These are phyloP conservation scores for Podosphaera aphanis DNA, from an alignment of 2,329 filamentous ascomycete species.

Conservation along the genomic window DNA sequence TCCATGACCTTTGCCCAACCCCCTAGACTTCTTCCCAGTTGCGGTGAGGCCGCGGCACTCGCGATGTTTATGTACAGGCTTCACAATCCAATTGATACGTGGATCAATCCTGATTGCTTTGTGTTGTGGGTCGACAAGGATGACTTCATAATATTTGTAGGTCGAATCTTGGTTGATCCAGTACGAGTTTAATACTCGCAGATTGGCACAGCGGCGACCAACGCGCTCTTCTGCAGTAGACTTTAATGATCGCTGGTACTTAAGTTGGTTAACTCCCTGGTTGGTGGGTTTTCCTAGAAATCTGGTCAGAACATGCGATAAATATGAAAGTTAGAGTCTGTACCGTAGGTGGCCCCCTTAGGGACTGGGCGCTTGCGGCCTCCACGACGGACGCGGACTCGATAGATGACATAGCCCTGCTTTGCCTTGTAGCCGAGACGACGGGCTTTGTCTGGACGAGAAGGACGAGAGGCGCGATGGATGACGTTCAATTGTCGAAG, in stretches of 20 bases:
- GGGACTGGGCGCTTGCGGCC: constrained; percentile 89
- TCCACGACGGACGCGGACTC: constrained; percentile 91
- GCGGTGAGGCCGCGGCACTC: constrained; percentile 91
- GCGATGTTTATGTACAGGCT: constrained; percentile 99
- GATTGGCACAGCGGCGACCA: constrained; percentile 93
- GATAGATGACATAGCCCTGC: constrained; percentile 99
- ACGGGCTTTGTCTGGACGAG: constrained; percentile 98
- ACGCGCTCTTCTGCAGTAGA: constrained; percentile 99
- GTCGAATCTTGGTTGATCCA: constrained; percentile 99
- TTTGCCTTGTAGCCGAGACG: constrained; percentile 99
- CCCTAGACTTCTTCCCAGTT: constrained; percentile 98
- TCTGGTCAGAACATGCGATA: neutral
- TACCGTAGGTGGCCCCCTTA: constrained; percentile 98
- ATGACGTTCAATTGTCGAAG: constrained; percentile 99
- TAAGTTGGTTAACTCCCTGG: constrained; percentile 99
- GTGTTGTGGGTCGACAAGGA: constrained; percentile 98
- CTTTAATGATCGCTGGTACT: constrained; percentile 98
- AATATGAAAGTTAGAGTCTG: constrained; percentile 16
- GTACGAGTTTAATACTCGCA: constrained; percentile 99
- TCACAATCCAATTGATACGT: constrained; percentile 99
- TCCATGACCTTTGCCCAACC: constrained; percentile 96
- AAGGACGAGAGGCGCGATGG: constrained; percentile 94
- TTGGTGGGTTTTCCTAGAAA: constrained; percentile 93
- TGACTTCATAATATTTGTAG: constrained; percentile 99
- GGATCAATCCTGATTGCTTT: constrained; percentile 98